Evolutionary conservation across 306 rosid genomes (phyloP).

Genomic region (Gastrolobium villosum): DNA sequence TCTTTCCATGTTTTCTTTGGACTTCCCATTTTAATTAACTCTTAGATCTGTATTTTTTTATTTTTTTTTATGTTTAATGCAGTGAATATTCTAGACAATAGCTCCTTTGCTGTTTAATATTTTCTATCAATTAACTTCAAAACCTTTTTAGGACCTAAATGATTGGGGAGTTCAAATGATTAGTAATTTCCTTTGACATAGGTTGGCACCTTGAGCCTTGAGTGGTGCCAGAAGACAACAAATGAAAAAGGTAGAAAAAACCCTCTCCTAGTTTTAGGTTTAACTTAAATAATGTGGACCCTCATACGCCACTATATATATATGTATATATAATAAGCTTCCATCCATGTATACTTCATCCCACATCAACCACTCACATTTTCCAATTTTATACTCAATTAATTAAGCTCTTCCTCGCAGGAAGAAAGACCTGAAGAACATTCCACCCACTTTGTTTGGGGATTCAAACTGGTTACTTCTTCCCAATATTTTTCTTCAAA

Average conservation of each 20-base stretch:
- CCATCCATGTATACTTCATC: conserved; percentile 43
- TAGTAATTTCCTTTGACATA: conserved; percentile 55
- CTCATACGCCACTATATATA: conserved; percentile 44
- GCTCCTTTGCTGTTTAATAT: conserved; percentile 5
- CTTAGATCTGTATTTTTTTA: conserved; percentile 26
- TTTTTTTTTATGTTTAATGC: conserved; percentile 18
- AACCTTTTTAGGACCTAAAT: conserved; percentile 43
- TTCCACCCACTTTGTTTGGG: conserved; percentile 23
- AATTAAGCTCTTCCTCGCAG: conserved; percentile 40
- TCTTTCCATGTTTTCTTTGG: conserved; percentile 23
- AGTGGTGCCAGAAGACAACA: conserved; percentile 52
- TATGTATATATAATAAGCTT: conserved; percentile 48
- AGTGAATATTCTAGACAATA: conserved; percentile 14
- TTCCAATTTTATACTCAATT: conserved; percentile 21
- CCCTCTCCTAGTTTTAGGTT: conserved; percentile 46
- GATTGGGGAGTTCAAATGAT: conserved; percentile 50
- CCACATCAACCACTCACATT: conserved; percentile 53
- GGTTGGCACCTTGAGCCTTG: conserved; percentile 55
- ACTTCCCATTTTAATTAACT: conserved; percentile 1
- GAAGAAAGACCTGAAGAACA: conserved; percentile 44
- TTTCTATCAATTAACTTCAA: conserved; percentile 29
- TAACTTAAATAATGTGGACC: conserved; percentile 61
- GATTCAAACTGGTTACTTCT: conserved; percentile 34
- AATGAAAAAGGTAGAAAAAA: conserved; percentile 43
- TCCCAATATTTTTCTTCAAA: conserved; percentile 47